These are phyloP conservation scores for Ziziphus jujuba DNA, from an alignment of 306 rosid species.

Conservation along the genomic window DNA sequence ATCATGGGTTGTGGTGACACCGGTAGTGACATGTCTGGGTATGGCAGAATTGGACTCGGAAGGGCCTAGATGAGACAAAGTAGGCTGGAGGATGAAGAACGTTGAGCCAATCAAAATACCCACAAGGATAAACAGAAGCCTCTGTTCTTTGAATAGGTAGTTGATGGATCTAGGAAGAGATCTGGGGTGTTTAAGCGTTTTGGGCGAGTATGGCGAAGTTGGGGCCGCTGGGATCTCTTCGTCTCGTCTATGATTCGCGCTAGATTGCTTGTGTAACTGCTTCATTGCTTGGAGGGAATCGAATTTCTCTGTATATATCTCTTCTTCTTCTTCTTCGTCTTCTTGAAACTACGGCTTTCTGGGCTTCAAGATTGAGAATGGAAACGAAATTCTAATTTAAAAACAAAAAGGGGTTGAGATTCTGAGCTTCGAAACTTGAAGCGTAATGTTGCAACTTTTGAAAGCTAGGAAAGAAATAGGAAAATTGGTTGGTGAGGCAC, in stretches of 20 bases:
- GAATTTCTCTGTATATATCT: no score
- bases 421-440: no score
- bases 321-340: no score
- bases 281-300: slow-evolving; percentile 36
- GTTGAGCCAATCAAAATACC: slow-evolving; percentile 89
- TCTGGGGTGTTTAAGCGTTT: slow-evolving; percentile 62
- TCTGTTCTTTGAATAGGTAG: slow-evolving; percentile 75
- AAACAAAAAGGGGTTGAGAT: no score
- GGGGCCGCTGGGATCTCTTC: slow-evolving; percentile 53
- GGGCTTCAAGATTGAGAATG: no score
- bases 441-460: no score
- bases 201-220: slow-evolving; percentile 70
- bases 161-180: slow-evolving; percentile 89
- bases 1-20: slow-evolving; percentile 15
- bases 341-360: no score
- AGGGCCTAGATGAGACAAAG: slow-evolving; percentile 63
- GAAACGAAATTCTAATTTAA: no score
- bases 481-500: no score
- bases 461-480: no score
- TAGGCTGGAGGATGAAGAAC: slow-evolving; percentile 82
- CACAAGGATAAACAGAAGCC: slow-evolving; percentile 79
- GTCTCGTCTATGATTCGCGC: slow-evolving; percentile 67
- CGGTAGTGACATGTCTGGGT: slow-evolving; percentile 26
- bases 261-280: slow-evolving; percentile 66
- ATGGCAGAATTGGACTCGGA: slow-evolving; percentile 39